Evolutionary conservation across 2,329 filamentous ascomycete genomes (phyloP).

Genomic region (Pseudocercospora musae): DNA sequence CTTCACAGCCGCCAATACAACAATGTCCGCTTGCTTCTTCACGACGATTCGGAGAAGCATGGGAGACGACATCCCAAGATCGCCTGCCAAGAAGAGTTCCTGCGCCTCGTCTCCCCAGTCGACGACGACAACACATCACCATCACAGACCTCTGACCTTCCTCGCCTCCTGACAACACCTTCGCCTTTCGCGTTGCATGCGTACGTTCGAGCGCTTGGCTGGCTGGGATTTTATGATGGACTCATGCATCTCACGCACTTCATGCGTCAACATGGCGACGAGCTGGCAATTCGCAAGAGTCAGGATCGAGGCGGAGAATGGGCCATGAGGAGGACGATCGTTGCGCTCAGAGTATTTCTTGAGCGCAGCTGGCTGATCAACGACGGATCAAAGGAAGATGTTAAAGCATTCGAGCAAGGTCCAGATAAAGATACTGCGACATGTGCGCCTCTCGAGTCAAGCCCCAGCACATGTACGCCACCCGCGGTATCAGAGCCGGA

Average conservation of each 20-base stretch:
- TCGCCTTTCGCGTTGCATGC: constrained; percentile 51
- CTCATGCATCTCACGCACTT: constrained; percentile 59
- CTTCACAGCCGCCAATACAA: not conserved
- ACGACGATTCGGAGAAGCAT: not conserved
- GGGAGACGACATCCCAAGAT: not conserved
- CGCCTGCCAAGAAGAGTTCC: not conserved
- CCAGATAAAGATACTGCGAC: not conserved
- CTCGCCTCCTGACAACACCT: constrained; percentile 44
- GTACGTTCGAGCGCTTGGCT: constrained; percentile 63
- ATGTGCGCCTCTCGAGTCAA: not conserved
- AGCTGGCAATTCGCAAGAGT: constrained; percentile 27
- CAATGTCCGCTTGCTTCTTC: not conserved
- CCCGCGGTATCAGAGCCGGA: not conserved
- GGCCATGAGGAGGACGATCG: constrained; percentile 37
- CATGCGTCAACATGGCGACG: constrained; percentile 52
- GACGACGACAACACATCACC: not conserved
- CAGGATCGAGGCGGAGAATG: constrained; percentile 31
- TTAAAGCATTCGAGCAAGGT: not conserved
- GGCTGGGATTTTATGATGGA: constrained; percentile 57
- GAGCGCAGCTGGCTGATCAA: constrained; percentile 35
- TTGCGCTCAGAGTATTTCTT: constrained; percentile 42
- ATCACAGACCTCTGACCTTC: constrained; percentile 7
- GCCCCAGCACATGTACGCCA: not conserved
- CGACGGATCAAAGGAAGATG: not conserved
- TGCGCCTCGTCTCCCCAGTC: not conserved